Conservation (phyloP, 495 filamentous ascomycete genomes). For the Viridothelium virens region DNA sequence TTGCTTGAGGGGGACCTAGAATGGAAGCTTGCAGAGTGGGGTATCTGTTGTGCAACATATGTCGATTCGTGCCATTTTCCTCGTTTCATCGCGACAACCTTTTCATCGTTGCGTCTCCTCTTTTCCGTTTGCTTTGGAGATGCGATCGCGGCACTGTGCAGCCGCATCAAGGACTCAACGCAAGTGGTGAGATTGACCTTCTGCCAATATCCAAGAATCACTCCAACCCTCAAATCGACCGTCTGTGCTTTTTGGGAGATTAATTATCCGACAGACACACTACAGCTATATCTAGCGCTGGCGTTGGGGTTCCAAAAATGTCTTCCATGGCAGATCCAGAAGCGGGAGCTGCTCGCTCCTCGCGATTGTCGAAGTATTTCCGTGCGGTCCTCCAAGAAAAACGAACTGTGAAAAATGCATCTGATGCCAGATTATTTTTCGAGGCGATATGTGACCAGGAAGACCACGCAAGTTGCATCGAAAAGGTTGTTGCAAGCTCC, state of each 20-base stretch:
- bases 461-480: conserved; percentile 45
- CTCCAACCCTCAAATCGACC: no score
- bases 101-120: no score
- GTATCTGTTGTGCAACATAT: not conserved
- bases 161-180: no score
- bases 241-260: no score
- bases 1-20: not conserved
- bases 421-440: conserved; percentile 51
- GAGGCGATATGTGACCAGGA: conserved; percentile 49
- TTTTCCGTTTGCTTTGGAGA: no score
- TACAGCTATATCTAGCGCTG: not conserved
- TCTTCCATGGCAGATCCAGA: not conserved
- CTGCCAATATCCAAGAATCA: no score
- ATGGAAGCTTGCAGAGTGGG: not conserved
- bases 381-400: conserved; percentile 32
- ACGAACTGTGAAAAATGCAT: conserved; percentile 26
- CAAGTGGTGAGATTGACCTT: no score
- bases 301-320: not conserved
- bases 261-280: not conserved
- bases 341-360: not conserved
- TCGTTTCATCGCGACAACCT: no score
- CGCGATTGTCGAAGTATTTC: not conserved
- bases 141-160: no score
- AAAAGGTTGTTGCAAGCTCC: conserved; percentile 47
- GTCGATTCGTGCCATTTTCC: no score